Percentiles rank a stretch among this genome's conserved stretches.
These are phyloP conservation scores for Pseudogymnoascus sp. DNA, from an alignment of 2,329 filamentous ascomycete genomes.

Conservation along the genomic window DNA sequence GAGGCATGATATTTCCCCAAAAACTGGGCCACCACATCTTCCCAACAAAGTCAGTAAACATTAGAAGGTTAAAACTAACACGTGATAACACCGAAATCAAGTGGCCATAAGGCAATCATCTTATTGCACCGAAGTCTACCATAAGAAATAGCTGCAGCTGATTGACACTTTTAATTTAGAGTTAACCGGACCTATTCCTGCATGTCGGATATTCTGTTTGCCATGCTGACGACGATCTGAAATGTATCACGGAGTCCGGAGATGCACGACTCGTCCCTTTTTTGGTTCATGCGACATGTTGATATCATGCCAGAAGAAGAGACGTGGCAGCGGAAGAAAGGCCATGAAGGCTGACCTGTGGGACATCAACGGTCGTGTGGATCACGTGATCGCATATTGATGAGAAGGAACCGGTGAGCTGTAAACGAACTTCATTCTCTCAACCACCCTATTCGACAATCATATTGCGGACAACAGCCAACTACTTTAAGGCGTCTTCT, in stretches of 20 bases:
- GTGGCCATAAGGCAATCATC: neutral
- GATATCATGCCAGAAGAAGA: neutral
- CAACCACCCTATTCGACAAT: slow-evolving; percentile 38
- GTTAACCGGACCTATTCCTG: neutral
- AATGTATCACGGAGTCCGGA: neutral
- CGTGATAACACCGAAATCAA: neutral
- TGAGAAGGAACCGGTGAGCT: neutral
- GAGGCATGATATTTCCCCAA: slow-evolving; percentile 25
- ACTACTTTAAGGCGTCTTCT: slow-evolving; percentile 4
- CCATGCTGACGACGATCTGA: neutral
- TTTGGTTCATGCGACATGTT: neutral
- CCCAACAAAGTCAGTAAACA: neutral
- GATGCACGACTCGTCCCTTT: neutral
- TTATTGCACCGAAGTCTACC: neutral
- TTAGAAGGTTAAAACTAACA: neutral
- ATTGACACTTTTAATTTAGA: neutral
- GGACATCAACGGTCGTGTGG: neutral
- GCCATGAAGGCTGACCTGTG: neutral
- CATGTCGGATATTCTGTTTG: neutral
- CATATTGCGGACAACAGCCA: neutral
- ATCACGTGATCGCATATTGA: neutral
- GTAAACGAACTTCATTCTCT: slow-evolving; percentile 56
- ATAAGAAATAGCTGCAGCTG: neutral
- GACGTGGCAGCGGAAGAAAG: neutral
- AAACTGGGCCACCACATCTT: slow-evolving; percentile 5